phyloP scores from a whole-genome alignment of 306 rosid species.

The Cucumis cinereus region DNA sequence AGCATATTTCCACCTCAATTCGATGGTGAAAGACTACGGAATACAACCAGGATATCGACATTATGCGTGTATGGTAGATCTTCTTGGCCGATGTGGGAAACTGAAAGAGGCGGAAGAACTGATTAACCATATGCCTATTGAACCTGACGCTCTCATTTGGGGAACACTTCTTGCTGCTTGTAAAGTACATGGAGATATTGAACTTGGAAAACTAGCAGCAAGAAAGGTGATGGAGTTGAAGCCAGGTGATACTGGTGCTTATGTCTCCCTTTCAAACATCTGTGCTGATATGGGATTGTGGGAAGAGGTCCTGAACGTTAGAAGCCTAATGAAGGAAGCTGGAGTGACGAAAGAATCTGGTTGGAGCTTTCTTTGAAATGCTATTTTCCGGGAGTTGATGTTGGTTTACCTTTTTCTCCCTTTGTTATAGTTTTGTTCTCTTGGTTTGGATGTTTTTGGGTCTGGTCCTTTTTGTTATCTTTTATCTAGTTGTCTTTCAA shows the following conservation, averaged over 20 bases:
- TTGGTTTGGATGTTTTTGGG: no score
- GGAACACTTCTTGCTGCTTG: constrained; percentile 71
- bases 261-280: constrained; percentile 56
- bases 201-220: constrained; percentile 58
- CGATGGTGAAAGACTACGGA: constrained; percentile 41
- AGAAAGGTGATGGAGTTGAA: constrained; percentile 42
- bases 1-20: constrained; percentile 49
- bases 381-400: background rate
- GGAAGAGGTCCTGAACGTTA: constrained; percentile 55
- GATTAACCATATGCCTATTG: constrained; percentile 38
- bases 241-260: constrained; percentile 45
- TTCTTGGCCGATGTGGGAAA: constrained; percentile 63
- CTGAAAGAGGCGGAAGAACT: constrained; percentile 51
- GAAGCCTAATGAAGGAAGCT: constrained; percentile 39
- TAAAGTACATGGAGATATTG: constrained; percentile 55
- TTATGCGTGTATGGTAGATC: constrained; percentile 67
- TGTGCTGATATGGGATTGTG: constrained; percentile 60
- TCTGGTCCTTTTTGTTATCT: no score
- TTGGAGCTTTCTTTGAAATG: constrained; percentile 41
- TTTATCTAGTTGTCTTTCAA: no score
- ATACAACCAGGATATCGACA: constrained; percentile 51
- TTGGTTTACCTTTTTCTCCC: background rate
- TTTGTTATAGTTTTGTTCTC: background rate
- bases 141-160: constrained; percentile 57
- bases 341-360: constrained; percentile 52